These are phyloP conservation scores for Pleurotus salmoneostramineus DNA, from an alignment of 768 basidiomycete genomes.

Conservation along the genomic window DNA sequence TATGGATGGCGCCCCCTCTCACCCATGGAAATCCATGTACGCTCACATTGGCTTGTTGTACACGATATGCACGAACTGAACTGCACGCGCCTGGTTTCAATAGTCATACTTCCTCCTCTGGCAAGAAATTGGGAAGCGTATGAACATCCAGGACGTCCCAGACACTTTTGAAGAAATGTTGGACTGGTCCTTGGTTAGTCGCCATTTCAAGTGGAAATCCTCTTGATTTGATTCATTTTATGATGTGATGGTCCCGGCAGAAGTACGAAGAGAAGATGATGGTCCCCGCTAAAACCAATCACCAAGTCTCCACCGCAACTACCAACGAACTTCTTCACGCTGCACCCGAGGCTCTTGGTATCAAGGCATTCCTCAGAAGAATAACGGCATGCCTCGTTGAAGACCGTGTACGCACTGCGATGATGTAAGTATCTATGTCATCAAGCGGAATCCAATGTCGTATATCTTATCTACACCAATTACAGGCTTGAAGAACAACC, in stretches of 20 bases:
- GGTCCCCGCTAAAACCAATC: constrained; percentile 37
- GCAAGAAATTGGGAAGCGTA: constrained; percentile 39
- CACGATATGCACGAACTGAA: background rate
- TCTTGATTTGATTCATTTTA: background rate
- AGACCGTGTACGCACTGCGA: constrained; percentile 39
- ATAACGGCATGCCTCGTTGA: constrained; percentile 36
- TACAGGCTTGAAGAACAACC: constrained; percentile 35
- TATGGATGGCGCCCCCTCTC: constrained; percentile 44
- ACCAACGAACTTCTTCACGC: constrained; percentile 34
- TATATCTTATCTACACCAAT: background rate
- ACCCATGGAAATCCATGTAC: constrained; percentile 32
- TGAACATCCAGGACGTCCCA: constrained; percentile 46
- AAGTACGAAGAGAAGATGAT: constrained; percentile 37
- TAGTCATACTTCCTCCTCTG: constrained; percentile 40
- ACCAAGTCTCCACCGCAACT: constrained; percentile 34
- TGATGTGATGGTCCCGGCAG: constrained; percentile 15
- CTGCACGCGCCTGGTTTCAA: background rate
- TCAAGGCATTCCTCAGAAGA: constrained; percentile 29
- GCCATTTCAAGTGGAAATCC: too few species aligned
- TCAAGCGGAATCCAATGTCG: background rate
- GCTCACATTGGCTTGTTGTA: background rate
- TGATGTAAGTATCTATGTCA: constrained; percentile 34
- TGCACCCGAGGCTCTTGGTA: constrained; percentile 31
- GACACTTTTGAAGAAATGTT: constrained; percentile 29
- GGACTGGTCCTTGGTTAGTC: constrained; percentile 34